Evolutionary conservation across 257 asterid species (phyloP).

Genomic region (Mentha longifolia): DNA sequence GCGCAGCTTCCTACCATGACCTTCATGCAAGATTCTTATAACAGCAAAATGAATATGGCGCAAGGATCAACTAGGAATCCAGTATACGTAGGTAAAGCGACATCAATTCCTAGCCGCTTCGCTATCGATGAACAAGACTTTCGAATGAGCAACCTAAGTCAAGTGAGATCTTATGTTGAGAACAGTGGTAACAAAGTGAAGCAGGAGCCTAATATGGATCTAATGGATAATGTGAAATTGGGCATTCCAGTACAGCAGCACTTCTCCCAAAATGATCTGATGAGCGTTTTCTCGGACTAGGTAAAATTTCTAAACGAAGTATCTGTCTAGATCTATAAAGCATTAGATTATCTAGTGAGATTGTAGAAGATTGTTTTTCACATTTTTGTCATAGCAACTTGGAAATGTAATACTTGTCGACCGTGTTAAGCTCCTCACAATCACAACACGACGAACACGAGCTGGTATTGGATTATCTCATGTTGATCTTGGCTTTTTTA

Average conservation of each 20-base stretch:
- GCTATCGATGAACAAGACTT: conserved; percentile 57
- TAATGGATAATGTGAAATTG: conserved; percentile 46
- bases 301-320: conserved; percentile 40
- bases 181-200: conserved; percentile 56
- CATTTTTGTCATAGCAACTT: background rate
- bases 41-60: conserved; percentile 39
- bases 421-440: background rate
- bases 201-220: conserved; percentile 61
- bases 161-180: conserved; percentile 43
- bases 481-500: background rate
- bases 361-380: background rate
- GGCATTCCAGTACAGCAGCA: conserved; percentile 43
- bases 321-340: conserved; percentile 13
- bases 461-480: background rate
- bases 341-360: conserved; percentile 15
- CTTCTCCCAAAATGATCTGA: conserved; percentile 50
- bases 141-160: conserved; percentile 41
- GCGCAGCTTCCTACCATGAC: conserved; percentile 42
- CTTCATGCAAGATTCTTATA: conserved; percentile 42
- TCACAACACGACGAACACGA: background rate
- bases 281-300: conserved; percentile 66
- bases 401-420: no score
- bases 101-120: conserved; percentile 65
- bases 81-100: conserved; percentile 44
- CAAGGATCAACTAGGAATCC: conserved; percentile 46